phyloP scores from a whole-genome alignment of 345 rosid species.

The Euphorbia pulcherrima region DNA sequence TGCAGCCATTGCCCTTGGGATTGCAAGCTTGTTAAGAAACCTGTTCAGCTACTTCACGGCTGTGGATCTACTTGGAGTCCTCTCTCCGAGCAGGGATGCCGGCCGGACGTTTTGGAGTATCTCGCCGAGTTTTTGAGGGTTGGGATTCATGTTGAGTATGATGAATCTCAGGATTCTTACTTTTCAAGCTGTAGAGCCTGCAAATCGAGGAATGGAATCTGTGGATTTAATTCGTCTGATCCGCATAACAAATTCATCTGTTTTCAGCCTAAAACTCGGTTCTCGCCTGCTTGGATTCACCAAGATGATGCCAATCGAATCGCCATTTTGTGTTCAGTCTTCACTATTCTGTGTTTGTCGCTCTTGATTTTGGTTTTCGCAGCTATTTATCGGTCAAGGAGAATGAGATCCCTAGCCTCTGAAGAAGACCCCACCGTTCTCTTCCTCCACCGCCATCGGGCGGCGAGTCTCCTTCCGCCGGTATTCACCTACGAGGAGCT shows the following conservation, averaged over 20 bases:
- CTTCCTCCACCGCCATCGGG: constrained; percentile 75
- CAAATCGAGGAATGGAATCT: constrained; percentile 43
- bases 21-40: constrained; percentile 53
- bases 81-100: constrained; percentile 58
- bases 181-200: constrained; percentile 57
- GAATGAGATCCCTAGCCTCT: constrained; percentile 31
- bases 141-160: constrained; percentile 71
- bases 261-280: constrained; percentile 34
- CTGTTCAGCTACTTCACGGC: constrained; percentile 51
- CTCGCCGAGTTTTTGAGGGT: constrained; percentile 36
- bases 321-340: constrained; percentile 46
- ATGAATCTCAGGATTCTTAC: constrained; percentile 56
- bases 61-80: constrained; percentile 47
- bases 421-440: constrained; percentile 76
- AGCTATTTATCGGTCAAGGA: constrained; percentile 51
- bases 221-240: constrained; percentile 70
- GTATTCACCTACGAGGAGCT: constrained; percentile 91
- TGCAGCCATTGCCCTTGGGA: constrained; percentile 62
- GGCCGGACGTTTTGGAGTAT: constrained; percentile 46
- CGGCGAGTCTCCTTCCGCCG: constrained; percentile 71
- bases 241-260: constrained; percentile 55
- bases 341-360: constrained; percentile 50
- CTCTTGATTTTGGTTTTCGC: constrained; percentile 41
- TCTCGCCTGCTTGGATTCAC: constrained; percentile 36
- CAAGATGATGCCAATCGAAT: constrained; percentile 33